Percentiles rank a stretch among this genome's conserved stretches.
Evolutionary conservation across 2,329 filamentous ascomycete genomes (phyloP).

Genomic region (Delphinella strobiligena): DNA sequence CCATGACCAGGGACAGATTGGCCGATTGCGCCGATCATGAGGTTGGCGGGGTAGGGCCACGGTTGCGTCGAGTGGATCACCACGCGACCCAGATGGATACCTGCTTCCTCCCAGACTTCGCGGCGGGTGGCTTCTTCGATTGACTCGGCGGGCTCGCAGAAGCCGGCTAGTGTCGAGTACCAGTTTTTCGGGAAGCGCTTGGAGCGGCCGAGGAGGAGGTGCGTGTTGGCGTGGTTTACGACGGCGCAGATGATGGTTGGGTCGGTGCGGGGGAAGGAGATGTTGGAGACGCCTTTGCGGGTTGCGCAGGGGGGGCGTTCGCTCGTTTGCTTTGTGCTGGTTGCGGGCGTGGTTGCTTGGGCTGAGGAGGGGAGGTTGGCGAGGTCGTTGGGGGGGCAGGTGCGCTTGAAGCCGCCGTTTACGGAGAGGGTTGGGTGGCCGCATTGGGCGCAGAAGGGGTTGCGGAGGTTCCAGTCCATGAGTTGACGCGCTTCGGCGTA

Average conservation of each 20-base stretch:
- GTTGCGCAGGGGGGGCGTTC: constrained; percentile 65
- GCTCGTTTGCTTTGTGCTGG: constrained; percentile 14
- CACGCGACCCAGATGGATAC: constrained; percentile 35
- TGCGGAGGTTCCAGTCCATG: constrained; percentile 87
- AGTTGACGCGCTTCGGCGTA: constrained; percentile 82
- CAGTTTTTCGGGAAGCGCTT: constrained; percentile 72
- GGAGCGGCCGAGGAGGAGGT: constrained; percentile 71
- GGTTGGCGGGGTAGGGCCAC: constrained; percentile 42
- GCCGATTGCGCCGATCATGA: constrained; percentile 58
- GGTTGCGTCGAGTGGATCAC: constrained; percentile 41
- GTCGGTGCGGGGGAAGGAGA: constrained; percentile 84
- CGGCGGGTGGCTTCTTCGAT: constrained; percentile 40
- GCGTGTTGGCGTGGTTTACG: constrained; percentile 65
- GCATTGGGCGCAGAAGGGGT: constrained; percentile 84
- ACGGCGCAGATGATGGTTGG: constrained; percentile 93
- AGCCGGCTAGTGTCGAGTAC: constrained; percentile 69
- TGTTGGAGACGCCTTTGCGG: constrained; percentile 74
- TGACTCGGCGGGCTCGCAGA: constrained; percentile 38
- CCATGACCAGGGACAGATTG: constrained; percentile 64
- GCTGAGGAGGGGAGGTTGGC: constrained; percentile 30
- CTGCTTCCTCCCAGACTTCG: constrained; percentile 40
- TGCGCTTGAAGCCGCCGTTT: constrained; percentile 69
- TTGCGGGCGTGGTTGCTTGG: constrained; percentile 13
- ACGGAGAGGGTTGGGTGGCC: constrained; percentile 69
- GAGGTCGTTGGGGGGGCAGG: constrained; percentile 61